phyloP scores from a whole-genome alignment of 78 protist species.

The Polysphondylium violaceum region DNA sequence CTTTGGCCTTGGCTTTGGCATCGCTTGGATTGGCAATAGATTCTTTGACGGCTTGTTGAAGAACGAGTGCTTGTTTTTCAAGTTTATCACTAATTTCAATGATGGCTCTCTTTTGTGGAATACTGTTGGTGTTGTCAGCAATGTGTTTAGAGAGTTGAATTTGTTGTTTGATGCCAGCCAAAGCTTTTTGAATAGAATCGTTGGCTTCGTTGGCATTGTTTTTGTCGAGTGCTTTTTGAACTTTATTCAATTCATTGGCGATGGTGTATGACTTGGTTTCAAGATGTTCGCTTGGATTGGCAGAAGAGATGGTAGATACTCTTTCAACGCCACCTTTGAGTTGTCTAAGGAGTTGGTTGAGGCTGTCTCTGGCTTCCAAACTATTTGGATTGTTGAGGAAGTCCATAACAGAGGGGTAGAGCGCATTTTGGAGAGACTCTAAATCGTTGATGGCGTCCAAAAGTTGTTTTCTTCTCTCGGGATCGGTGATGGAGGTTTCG shows the following conservation, averaged over 20 bases:
- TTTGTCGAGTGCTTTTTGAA: slow-evolving; percentile 15
- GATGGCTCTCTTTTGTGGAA: slow-evolving; percentile 59
- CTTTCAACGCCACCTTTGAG: slow-evolving; percentile 44
- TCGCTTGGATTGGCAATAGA: slow-evolving; percentile 56
- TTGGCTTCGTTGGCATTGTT: slow-evolving; percentile 51
- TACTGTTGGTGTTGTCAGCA: slow-evolving; percentile 45
- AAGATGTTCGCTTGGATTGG: slow-evolving; percentile 37
- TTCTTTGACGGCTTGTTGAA: slow-evolving; percentile 56
- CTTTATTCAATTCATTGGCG: slow-evolving; percentile 47
- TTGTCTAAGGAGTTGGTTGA: slow-evolving; percentile 5
- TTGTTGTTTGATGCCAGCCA: slow-evolving; percentile 69
- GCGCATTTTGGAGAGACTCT: slow-evolving; percentile 13
- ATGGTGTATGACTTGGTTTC: slow-evolving; percentile 52
- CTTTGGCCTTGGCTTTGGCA: slow-evolving; percentile 39
- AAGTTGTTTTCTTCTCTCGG: slow-evolving; percentile 57
- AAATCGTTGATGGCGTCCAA: slow-evolving; percentile 49
- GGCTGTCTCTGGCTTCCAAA: neutral
- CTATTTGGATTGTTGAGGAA: slow-evolving; percentile 51
- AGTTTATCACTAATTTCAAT: slow-evolving; percentile 35
- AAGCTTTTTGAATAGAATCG: slow-evolving; percentile 35
- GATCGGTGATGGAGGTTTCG: slow-evolving; percentile 47
- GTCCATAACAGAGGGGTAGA: slow-evolving; percentile 55
- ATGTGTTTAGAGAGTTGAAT: slow-evolving; percentile 72
- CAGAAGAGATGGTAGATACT: slow-evolving; percentile 33
- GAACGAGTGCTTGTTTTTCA: slow-evolving; percentile 58